Conservation (phyloP, 1,139 yeast genomes). For the Sugiyamaella paludigena region DNA sequence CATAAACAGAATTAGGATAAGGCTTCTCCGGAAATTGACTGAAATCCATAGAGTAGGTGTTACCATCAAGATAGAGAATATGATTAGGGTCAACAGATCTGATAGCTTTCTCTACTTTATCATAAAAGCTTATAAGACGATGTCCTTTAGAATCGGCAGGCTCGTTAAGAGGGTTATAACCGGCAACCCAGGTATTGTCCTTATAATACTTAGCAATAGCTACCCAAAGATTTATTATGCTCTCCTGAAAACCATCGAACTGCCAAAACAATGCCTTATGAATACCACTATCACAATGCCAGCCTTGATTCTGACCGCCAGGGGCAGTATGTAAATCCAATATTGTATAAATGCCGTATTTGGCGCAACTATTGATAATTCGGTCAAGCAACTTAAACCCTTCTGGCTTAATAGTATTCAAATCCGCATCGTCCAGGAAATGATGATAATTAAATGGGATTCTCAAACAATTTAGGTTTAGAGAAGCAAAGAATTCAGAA, state of each 20-base stretch:
- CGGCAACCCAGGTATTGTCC: slow-evolving; percentile 48
- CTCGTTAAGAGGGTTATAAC: slow-evolving; percentile 49
- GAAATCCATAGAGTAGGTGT: slow-evolving; percentile 50
- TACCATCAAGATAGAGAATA: slow-evolving; percentile 46
- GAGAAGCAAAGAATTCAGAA: slow-evolving; percentile 43
- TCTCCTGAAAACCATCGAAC: slow-evolving; percentile 46
- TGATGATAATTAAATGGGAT: slow-evolving; percentile 51
- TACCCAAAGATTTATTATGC: slow-evolving; percentile 43
- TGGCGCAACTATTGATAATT: slow-evolving; percentile 43
- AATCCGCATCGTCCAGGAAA: slow-evolving; percentile 45
- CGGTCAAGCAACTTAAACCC: slow-evolving; percentile 46
- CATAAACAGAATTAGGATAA: slow-evolving; percentile 44
- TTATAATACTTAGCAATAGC: slow-evolving; percentile 44
- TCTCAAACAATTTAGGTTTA: slow-evolving; percentile 46
- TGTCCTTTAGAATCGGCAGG: slow-evolving; percentile 45
- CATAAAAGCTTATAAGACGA: slow-evolving; percentile 41
- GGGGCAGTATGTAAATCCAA: slow-evolving; percentile 48
- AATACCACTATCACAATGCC: slow-evolving; percentile 47
- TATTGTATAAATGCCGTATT: slow-evolving; percentile 42
- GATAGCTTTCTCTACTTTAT: slow-evolving; percentile 38
- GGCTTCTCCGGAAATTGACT: slow-evolving; percentile 41
- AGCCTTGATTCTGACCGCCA: slow-evolving; percentile 49
- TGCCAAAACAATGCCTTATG: slow-evolving; percentile 48
- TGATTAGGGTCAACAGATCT: slow-evolving; percentile 46
- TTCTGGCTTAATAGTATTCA: slow-evolving; percentile 41